phyloP scores from a whole-genome alignment of 176 grass and related monocot genomes.

The Oryza officinalis region DNA sequence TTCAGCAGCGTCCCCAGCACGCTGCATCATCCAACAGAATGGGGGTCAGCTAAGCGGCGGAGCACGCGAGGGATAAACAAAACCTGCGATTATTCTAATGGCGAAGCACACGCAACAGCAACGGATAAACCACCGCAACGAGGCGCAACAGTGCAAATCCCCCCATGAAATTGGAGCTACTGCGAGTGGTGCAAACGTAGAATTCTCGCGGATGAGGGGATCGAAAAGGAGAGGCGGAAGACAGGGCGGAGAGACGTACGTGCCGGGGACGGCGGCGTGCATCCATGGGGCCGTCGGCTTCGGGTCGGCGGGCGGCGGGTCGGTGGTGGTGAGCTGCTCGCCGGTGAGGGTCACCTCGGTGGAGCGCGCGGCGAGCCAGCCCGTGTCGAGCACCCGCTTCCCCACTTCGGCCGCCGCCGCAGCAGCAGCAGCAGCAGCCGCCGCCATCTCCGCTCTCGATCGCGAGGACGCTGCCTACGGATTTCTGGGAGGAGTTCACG shows the following conservation, averaged over 20 bases:
- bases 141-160: neutral
- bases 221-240: neutral
- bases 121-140: neutral
- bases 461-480: neutral
- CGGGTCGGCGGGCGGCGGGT: slow-evolving; percentile 47
- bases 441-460: slow-evolving; percentile 23
- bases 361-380: slow-evolving; percentile 90
- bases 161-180: neutral
- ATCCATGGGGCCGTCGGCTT: slow-evolving; percentile 67
- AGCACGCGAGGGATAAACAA: neutral
- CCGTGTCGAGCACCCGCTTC: slow-evolving; percentile 81
- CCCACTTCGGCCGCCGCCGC: slow-evolving; percentile 13
- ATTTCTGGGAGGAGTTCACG: neutral
- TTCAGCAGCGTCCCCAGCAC: slow-evolving; percentile 88
- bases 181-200: neutral
- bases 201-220: neutral
- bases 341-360: slow-evolving; percentile 79
- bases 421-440: neutral
- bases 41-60: neutral
- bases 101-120: neutral
- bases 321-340: slow-evolving; percentile 81
- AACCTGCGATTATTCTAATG: neutral
- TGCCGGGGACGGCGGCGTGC: slow-evolving; percentile 78
- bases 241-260: slow-evolving; percentile 54
- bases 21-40: slow-evolving; percentile 46